Evolutionary conservation across 805 yeast genomes (phyloP), one percentile per base, ranked within the genome.

Genomic region (Metschnikowia shivogae): DNA sequence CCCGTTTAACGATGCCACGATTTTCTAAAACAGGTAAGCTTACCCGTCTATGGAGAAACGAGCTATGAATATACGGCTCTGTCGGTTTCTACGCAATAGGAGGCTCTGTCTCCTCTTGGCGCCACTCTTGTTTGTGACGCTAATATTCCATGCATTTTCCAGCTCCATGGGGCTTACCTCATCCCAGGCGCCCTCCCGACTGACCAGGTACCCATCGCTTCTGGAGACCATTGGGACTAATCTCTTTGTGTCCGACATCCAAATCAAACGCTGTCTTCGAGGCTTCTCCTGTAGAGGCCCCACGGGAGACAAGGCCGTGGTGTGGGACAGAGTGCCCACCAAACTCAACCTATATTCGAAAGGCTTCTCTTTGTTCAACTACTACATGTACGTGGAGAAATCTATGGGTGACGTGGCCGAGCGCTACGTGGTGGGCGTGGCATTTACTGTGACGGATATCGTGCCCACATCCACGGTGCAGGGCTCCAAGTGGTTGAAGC

Each of bases 321-420:
- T 13, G n/a, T 53, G 55, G 55, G 48, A 44, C 33, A 42, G 30
- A 30, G 26, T 44, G 17, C 52, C 50, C 24, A 32, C 47, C 12
- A 43, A 44, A 32, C 50, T 54, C 45, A 54, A 54, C 35, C 34
- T 54, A 31, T 54, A 47, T 24, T 39, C 55, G 27, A 32, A 29
- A 10, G 26, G 36, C 7, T 40, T 43, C 29, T 43, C 39, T 13
- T 38, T 43, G 7, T 54, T 46, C 48, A 44, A 54, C 41, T 54
- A 54, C 45, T 54, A 44, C 47, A 39, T 54, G 54, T 46, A 46
- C 34, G 53, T 52, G 14, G 45, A 46, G 26, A 49, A 52, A 31
- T 35, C 44, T 33, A 37, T 17, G 9, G 44, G 44, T 22, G 39
- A 26, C 13, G 46, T 43, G 17, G 38, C 53, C 7, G 44, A 42